Percentiles rank a stretch among this genome's conserved stretches.
Evolutionary conservation across 768 basidiomycete species (phyloP).

Genomic region (Antrodiella citrinella): DNA sequence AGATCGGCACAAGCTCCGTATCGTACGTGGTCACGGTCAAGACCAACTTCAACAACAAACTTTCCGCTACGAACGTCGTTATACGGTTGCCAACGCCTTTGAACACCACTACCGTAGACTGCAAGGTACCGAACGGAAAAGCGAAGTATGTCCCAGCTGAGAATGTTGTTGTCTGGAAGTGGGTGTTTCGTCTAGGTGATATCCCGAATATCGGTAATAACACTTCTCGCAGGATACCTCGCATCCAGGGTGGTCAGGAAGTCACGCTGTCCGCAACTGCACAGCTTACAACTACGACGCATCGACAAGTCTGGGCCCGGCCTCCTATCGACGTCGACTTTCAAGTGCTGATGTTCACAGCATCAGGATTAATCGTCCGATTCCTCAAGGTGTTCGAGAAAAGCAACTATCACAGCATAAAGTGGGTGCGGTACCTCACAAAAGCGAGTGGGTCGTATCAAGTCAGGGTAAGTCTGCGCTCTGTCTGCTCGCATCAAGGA

Average conservation of each 20-base stretch:
- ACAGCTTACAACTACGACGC: constrained; percentile 78
- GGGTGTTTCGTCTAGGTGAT: constrained; percentile 25
- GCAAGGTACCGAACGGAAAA: constrained; percentile 87
- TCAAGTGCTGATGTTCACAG: constrained; percentile 97
- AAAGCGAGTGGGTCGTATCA: constrained; percentile 93
- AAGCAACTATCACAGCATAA: constrained; percentile 87
- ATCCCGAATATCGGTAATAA: constrained; percentile 1
- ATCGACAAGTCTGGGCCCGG: constrained; percentile 93
- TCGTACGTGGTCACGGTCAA: constrained; percentile 85
- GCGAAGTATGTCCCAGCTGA: constrained; percentile 96
- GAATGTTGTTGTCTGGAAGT: constrained; percentile 98
- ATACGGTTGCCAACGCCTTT: constrained; percentile 93
- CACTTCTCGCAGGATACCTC: constrained; percentile 56
- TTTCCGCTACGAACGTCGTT: constrained; percentile 88
- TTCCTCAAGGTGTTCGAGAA: constrained; percentile 99
- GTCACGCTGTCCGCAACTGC: constrained; percentile 79
- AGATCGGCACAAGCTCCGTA: constrained; percentile 87
- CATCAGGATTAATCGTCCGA: constrained; percentile 91
- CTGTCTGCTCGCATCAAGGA: background rate
- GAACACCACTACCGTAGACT: constrained; percentile 88
- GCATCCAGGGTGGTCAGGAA: constrained; percentile 91
- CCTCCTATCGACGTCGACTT: constrained; percentile 99
- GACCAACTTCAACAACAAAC: constrained; percentile 84
- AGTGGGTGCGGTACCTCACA: constrained; percentile 93
- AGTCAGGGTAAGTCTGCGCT: constrained; percentile 60